phyloP scores from a whole-genome alignment of 345 rosid species.

The Ceriops zippeliana region DNA sequence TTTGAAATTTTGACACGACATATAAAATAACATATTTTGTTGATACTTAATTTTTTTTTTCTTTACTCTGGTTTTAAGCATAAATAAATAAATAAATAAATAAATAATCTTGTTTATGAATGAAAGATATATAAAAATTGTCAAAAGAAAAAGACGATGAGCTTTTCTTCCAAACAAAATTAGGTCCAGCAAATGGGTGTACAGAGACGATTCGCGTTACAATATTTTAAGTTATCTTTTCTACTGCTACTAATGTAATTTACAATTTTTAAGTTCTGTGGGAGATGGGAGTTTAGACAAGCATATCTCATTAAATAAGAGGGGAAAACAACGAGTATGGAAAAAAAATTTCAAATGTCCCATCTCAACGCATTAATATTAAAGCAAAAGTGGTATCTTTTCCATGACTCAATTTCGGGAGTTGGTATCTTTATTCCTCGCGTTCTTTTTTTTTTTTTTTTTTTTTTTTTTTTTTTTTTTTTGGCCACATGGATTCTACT shows the following conservation, averaged over 20 bases:
- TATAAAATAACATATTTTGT: no score
- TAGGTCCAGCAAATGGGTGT: conserved; percentile 6
- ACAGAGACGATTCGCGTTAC: conserved; percentile 11
- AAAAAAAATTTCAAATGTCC: conserved; percentile 5
- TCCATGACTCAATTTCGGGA: not conserved
- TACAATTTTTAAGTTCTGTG: conserved; percentile 9
- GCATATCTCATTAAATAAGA: conserved; percentile 10
- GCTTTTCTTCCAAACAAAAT: conserved; percentile 8
- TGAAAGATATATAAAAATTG: not conserved
- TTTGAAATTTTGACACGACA: no score
- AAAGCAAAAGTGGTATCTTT: conserved; percentile 9
- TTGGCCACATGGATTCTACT: no score
- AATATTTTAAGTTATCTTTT: conserved; percentile 15
- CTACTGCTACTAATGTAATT: not conserved
- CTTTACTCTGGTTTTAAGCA: no score
- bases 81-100: not conserved
- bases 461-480: no score
- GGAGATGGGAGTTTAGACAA: conserved; percentile 7
- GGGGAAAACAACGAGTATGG: not conserved
- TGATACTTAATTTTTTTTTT: no score
- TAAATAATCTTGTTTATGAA: not conserved
- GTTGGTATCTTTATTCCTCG: conserved; percentile 10
- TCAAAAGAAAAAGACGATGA: not conserved
- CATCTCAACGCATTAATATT: not conserved
- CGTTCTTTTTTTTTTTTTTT: no score